Conservation (phyloP, 495 filamentous ascomycete genomes). For the Xanthoparmelia taractica region DNA sequence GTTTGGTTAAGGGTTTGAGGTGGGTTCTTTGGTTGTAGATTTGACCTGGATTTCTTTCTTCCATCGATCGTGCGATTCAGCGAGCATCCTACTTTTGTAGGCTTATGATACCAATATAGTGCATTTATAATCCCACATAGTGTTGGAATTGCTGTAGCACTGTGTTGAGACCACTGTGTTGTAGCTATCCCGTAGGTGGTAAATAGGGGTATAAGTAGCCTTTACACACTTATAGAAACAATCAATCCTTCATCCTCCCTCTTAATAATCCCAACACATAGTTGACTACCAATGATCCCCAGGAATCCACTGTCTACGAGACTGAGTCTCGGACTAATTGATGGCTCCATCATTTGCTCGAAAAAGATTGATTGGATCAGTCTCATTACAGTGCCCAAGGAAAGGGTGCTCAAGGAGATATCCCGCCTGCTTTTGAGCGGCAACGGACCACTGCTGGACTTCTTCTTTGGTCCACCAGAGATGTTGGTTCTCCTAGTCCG, state of each 20-base stretch:
- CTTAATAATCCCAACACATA: too few species aligned
- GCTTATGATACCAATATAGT: conserved; percentile 15
- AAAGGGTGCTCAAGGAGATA: conserved; percentile 6
- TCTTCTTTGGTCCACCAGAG: conserved; percentile 18
- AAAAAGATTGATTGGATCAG: conserved; percentile 3
- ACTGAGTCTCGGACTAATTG: background rate
- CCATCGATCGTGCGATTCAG: conserved; percentile 24
- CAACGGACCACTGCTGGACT: conserved; percentile 13
- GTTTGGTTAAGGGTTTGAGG: conserved; percentile 47
- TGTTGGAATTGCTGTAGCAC: too few species aligned
- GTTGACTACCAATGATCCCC: too few species aligned
- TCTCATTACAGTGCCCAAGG: conserved; percentile 10
- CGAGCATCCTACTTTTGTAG: conserved; percentile 20
- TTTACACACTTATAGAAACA: too few species aligned
- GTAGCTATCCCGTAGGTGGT: too few species aligned
- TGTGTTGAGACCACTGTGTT: too few species aligned
- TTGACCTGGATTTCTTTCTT: background rate
- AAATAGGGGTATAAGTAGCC: too few species aligned
- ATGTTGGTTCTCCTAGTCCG: conserved; percentile 13
- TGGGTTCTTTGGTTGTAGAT: conserved; percentile 71
- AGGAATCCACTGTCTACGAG: too few species aligned
- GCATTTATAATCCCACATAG: too few species aligned
- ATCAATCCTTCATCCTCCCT: too few species aligned
- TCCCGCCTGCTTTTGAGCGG: conserved; percentile 16
- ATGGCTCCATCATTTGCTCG: background rate